These are phyloP conservation scores for Trichoderma guizhouense DNA, from an alignment of 2,329 filamentous ascomycete species.

Conservation along the genomic window DNA sequence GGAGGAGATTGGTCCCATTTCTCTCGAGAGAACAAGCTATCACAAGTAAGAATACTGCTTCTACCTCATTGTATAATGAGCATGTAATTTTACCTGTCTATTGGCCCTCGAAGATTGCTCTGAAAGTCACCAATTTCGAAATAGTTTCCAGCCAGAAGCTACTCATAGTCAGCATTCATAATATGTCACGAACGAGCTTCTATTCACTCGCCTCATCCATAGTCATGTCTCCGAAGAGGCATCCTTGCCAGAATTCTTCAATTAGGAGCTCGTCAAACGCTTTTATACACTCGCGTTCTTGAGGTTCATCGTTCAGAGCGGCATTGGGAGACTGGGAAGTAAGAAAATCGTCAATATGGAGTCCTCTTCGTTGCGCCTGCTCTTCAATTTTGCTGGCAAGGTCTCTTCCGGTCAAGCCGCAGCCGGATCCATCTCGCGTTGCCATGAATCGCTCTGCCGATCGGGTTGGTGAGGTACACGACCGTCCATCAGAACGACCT, in stretches of 20 bases:
- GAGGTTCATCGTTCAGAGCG: neutral
- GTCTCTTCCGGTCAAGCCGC: constrained; percentile 22
- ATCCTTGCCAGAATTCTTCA: constrained; percentile 32
- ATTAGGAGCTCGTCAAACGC: constrained; percentile 25
- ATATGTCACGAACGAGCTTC: neutral
- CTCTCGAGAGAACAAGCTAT: neutral
- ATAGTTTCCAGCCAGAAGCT: constrained; percentile 27
- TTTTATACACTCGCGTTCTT: constrained; percentile 19
- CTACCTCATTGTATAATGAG: too few relatives aligned
- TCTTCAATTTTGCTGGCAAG: constrained; percentile 24
- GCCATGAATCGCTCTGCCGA: constrained; percentile 13
- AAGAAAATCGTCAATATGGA: constrained; percentile 25
- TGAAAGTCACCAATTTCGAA: constrained; percentile 22
- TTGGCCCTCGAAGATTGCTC: constrained; percentile 21
- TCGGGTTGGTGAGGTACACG: constrained; percentile 30
- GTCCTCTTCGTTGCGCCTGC: constrained; percentile 14
- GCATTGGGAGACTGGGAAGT: neutral
- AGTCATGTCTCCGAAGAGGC: constrained; percentile 29
- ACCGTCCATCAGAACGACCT: constrained; percentile 29
- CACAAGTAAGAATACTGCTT: neutral
- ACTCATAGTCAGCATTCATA: neutral
- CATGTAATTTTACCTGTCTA: constrained; percentile 24
- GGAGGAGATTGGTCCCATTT: constrained; percentile 8
- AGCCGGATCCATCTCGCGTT: neutral
- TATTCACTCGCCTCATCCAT: constrained; percentile 29